Evolutionary conservation across 202 grass and related monocot species (phyloP).

Genomic region (Setaria viridis): DNA sequence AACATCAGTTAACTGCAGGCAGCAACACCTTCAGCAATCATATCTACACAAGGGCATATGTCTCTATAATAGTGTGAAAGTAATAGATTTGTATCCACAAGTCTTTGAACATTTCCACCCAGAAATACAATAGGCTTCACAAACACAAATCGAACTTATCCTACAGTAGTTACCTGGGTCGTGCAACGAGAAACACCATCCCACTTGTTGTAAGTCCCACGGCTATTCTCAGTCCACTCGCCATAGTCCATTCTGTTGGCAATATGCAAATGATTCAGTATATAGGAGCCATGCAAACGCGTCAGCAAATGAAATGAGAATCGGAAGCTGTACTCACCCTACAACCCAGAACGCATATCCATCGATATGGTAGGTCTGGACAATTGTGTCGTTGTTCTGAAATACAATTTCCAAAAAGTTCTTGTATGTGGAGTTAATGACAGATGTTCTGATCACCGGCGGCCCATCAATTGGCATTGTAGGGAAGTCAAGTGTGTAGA

Average conservation of each 20-base stretch:
- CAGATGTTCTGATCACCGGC: conserved; percentile 56
- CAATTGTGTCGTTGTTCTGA: conserved; percentile 92
- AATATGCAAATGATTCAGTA: conserved; percentile 26
- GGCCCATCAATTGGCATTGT: conserved; percentile 72
- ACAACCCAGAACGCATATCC: conserved; percentile 96
- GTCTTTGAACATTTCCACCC: conserved; percentile 15
- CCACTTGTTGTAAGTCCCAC: conserved; percentile 96
- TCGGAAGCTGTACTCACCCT: conserved; percentile 59
- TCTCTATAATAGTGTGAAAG: not conserved
- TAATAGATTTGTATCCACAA: not conserved
- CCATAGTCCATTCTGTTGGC: conserved; percentile 94
- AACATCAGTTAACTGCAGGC: not conserved
- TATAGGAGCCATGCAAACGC: not conserved
- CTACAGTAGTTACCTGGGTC: conserved; percentile 65
- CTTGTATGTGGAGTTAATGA: conserved; percentile 92
- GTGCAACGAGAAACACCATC: conserved; percentile 93
- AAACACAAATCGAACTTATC: not conserved
- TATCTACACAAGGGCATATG: not conserved
- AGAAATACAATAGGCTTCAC: not conserved
- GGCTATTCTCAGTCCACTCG: conserved; percentile 89
- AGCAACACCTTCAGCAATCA: conserved; percentile 5
- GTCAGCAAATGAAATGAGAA: conserved; percentile 8
- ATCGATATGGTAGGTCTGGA: conserved; percentile 95
- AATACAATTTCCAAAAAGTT: conserved; percentile 98
- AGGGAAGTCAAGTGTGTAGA: conserved; percentile 90